Percentiles rank a stretch among this genome's conserved stretches.
These are phyloP conservation scores for Trichoderma reesei DNA, from an alignment of 495 filamentous ascomycete species.

Conservation along the genomic window DNA sequence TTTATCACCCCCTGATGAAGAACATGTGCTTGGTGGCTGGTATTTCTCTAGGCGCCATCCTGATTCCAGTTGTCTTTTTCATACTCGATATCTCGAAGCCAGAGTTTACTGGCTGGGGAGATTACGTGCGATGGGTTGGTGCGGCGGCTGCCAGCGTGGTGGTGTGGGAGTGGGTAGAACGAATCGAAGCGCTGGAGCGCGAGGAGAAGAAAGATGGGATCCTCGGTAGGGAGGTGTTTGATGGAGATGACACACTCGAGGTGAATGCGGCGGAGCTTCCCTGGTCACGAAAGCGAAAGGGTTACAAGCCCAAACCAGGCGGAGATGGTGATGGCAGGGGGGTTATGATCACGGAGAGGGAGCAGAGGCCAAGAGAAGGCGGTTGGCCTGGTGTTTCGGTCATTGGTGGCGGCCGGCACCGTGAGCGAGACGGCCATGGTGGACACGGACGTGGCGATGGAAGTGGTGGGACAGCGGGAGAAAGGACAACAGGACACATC, in stretches of 20 bases:
- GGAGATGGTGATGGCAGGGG: conserved; percentile 20
- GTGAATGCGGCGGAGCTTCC: conserved; percentile 43
- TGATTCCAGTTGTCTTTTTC: conserved; percentile 93
- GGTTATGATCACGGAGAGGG: not conserved
- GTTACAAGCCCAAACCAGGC: conserved; percentile 16
- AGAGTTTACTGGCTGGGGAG: conserved; percentile 87
- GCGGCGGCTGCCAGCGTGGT: conserved; percentile 93
- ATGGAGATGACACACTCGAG: conserved; percentile 93
- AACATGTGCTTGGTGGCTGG: conserved; percentile 82
- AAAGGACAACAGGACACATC: conserved; percentile 15
- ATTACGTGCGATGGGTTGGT: conserved; percentile 95
- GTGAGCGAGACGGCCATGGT: conserved; percentile 8
- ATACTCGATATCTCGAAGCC: conserved; percentile 85
- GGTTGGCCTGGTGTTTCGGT: conserved; percentile 38
- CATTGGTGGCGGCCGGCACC: conserved; percentile 33
- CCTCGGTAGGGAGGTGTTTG: conserved; percentile 86
- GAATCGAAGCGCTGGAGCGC: conserved; percentile 92
- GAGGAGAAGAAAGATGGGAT: conserved; percentile 96
- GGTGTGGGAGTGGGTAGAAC: conserved; percentile 98
- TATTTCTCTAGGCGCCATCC: conserved; percentile 65
- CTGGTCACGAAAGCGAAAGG: conserved; percentile 28
- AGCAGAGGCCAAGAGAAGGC: conserved; percentile 16
- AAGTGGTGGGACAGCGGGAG: conserved; percentile 7
- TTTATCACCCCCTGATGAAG: conserved; percentile 85
- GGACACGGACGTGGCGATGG: not conserved